Base-by-base conservation (phyloP, 108 stramenopile genomes). In the Nitzschia sp. region DNA sequence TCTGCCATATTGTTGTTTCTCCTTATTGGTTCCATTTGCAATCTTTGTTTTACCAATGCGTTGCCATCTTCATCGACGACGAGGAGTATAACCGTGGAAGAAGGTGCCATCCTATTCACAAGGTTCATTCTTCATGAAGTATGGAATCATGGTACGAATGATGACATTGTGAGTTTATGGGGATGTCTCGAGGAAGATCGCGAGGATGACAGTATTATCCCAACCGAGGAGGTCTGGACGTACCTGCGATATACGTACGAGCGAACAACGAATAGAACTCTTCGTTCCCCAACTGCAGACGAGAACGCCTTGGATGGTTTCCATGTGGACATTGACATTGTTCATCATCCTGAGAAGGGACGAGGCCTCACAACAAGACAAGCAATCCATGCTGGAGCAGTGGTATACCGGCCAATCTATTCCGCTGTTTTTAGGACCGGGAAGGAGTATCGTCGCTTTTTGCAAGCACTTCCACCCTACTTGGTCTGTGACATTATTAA, bases 401-500 rank as follows among this genome's bases (percentile, higher is more conserved):
- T 48, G 3, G 6, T 48, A 17, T 48, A 17, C n/a, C 14, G 6
- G 17, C 17, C 46, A 3, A 48, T 17, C 14, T 17, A 48, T 17
- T 17, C 46, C 3, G 46, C n/a, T 17, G n/a, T 15, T 2, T 48
- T 48, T 17, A 1, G 14, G 17, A 48, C 14, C 3, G 46, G 46
- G 17, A 6, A 17, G 14, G 46, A 48, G 46, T 48, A 48, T 6
- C 46, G 46, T 5, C 15, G 39, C 0, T 59, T 59, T 8, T 8
- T 59, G 39, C 38, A 14, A 37, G 12, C n/a, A 17, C 14, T 59
- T 24, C 58, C 58, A 6, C 14, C 6, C 38, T 24, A 59, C 8
- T 40, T 59, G 39, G n/a, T 40, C 2, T 59, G 58, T 41, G 58
- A 59, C 20, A n/a, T 59, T 5, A 59, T 59, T 8, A 17, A 22